phyloP scores from a whole-genome alignment of 2,329 filamentous ascomycete species.

The Apiospora hydei region DNA sequence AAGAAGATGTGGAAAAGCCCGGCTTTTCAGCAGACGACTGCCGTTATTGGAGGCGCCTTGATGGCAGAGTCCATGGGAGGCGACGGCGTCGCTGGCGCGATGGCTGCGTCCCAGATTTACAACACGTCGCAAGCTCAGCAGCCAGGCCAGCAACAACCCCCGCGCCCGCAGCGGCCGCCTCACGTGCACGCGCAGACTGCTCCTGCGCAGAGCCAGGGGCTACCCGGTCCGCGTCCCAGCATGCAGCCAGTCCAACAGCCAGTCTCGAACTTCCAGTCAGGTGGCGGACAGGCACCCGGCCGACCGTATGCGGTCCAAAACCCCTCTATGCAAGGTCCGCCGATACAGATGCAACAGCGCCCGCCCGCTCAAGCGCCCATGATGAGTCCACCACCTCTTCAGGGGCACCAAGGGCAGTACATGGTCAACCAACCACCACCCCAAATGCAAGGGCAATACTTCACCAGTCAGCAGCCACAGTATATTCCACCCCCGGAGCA shows the following conservation, averaged over 20 bases:
- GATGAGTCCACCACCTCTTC: neutral
- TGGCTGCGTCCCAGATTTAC: slow-evolving; percentile 31
- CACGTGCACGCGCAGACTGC: slow-evolving; percentile 30
- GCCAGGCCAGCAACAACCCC: slow-evolving; percentile 16
- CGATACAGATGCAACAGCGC: slow-evolving; percentile 30
- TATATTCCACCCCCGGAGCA: neutral
- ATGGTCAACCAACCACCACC: neutral
- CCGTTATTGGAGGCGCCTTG: slow-evolving; percentile 35
- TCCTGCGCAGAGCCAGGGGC: slow-evolving; percentile 30
- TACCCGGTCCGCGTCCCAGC: slow-evolving; percentile 21
- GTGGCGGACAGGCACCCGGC: slow-evolving; percentile 33
- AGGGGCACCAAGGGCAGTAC: slow-evolving; percentile 11
- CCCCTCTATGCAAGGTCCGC: slow-evolving; percentile 29
- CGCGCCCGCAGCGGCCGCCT: slow-evolving; percentile 16
- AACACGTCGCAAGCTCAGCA: slow-evolving; percentile 29
- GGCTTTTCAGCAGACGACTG: slow-evolving; percentile 37
- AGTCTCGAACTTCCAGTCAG: slow-evolving; percentile 31
- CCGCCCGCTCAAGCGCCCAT: slow-evolving; percentile 28
- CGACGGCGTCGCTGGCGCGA: slow-evolving; percentile 30
- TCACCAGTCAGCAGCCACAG: slow-evolving; percentile 23
- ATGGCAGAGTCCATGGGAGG: slow-evolving; percentile 33
- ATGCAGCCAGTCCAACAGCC: slow-evolving; percentile 27
- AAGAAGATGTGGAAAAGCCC: slow-evolving; percentile 40
- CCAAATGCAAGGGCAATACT: neutral
- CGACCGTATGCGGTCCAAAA: slow-evolving; percentile 38